phyloP scores from a whole-genome alignment of 306 rosid species.

The Potentilla sterilis region DNA sequence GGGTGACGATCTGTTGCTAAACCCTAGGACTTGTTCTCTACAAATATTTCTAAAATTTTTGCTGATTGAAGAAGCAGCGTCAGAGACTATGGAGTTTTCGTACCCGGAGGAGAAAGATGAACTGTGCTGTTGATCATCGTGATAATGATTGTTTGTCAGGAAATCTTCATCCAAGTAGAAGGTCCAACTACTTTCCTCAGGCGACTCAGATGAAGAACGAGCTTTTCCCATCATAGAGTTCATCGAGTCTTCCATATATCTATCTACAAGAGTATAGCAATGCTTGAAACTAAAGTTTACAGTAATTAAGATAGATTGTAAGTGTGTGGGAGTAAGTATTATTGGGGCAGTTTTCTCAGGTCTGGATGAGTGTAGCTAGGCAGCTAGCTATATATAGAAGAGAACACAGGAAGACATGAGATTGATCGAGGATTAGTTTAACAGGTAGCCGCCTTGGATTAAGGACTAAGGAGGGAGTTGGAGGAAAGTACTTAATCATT shows the following conservation, averaged over 20 bases:
- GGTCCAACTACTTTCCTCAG: constrained; percentile 90
- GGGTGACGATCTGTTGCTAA: constrained; percentile 17
- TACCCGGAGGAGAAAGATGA: constrained; percentile 22
- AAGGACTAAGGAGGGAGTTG: constrained; percentile 17
- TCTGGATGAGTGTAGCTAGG: neutral
- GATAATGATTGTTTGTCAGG: constrained; percentile 20
- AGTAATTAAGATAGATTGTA: neutral
- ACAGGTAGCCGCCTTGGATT: neutral
- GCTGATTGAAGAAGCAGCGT: constrained; percentile 43
- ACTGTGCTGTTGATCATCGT: constrained; percentile 4
- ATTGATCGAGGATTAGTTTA: neutral
- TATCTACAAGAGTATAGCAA: neutral
- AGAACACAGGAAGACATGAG: neutral
- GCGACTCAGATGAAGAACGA: constrained; percentile 31
- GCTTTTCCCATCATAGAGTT: constrained; percentile 34
- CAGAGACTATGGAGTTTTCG: constrained; percentile 39
- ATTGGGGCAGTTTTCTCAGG: neutral
- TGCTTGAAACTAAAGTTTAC: neutral
- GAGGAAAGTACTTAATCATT: constrained; percentile 25
- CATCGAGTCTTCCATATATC: constrained; percentile 28
- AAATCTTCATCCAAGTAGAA: constrained; percentile 64
- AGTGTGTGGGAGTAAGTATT: neutral
- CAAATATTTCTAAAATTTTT: constrained; percentile 10
- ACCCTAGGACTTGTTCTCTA: constrained; percentile 14
- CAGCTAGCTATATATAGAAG: constrained; percentile 2